Evolutionary conservation across 306 rosid genomes (phyloP).

Genomic region (Arachis stenosperma): DNA sequence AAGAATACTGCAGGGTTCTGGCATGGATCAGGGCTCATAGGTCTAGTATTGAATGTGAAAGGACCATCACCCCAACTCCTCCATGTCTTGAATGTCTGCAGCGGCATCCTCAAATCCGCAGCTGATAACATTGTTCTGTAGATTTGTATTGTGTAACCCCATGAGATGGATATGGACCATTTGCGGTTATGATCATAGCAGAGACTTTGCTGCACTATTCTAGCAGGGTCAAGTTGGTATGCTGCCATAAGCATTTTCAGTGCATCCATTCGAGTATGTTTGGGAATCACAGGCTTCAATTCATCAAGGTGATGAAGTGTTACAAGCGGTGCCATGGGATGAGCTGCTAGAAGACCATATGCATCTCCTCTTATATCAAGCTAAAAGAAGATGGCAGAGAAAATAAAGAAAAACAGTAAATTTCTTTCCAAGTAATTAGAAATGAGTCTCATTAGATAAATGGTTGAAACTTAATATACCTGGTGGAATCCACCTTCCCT

Average conservation of each 20-base stretch:
- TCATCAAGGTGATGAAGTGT: conserved; percentile 87
- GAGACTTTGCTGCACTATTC: conserved; percentile 73
- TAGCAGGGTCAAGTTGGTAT: conserved; percentile 64
- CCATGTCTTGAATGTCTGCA: conserved; percentile 86
- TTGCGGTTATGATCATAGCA: conserved; percentile 61
- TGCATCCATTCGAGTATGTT: conserved; percentile 54
- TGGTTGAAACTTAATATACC: conserved; percentile 52
- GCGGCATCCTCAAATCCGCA: conserved; percentile 62
- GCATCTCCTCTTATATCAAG: conserved; percentile 77
- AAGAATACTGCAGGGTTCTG: conserved; percentile 57
- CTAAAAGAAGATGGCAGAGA: conserved; percentile 48
- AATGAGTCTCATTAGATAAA: not conserved
- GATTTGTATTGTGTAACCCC: conserved; percentile 92
- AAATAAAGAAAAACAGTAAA: not conserved
- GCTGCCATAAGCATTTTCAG: conserved; percentile 57
- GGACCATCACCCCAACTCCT: conserved; percentile 74
- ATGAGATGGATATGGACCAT: conserved; percentile 82
- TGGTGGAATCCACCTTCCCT: conserved; percentile 83
- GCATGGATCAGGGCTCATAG: conserved; percentile 72
- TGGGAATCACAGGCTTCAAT: conserved; percentile 64
- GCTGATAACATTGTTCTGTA: conserved; percentile 58
- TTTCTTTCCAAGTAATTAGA: not conserved
- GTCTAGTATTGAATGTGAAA: conserved; percentile 80
- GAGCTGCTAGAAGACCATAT: conserved; percentile 84
- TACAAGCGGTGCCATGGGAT: conserved; percentile 81